Evolutionary conservation across 805 yeast genomes (phyloP).

Genomic region (Torulaspora delbrueckii): DNA sequence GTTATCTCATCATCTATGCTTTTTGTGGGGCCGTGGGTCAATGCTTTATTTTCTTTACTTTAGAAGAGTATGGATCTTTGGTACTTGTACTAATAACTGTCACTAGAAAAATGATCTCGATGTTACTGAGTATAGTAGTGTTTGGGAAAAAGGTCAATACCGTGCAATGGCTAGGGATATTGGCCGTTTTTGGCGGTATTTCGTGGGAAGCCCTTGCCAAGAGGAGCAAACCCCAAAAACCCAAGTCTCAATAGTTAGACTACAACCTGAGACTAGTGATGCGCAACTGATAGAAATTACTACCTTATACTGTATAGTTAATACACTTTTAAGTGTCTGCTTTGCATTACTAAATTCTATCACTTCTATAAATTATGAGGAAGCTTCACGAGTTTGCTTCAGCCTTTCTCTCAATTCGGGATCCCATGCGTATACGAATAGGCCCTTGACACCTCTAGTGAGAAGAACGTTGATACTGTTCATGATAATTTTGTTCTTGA

Average conservation of each 20-base stretch:
- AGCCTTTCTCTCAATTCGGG: constrained; percentile 37
- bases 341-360: neutral
- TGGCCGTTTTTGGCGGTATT: constrained; percentile 79
- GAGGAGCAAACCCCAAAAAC: constrained; percentile 6
- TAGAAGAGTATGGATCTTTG: constrained; percentile 80
- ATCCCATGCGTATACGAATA: constrained; percentile 43
- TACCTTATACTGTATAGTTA: neutral
- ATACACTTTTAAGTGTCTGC: neutral
- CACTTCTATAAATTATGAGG: neutral
- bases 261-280: neutral
- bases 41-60: constrained; percentile 80
- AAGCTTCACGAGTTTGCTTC: constrained; percentile 10
- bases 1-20: constrained; percentile 63
- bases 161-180: constrained; percentile 75
- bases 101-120: constrained; percentile 92
- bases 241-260: neutral
- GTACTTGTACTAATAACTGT: constrained; percentile 89
- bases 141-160: constrained; percentile 69
- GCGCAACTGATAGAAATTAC: neutral
- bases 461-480: constrained; percentile 44
- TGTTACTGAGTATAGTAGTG: constrained; percentile 80
- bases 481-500: constrained; percentile 40
- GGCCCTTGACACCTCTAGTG: constrained; percentile 43
- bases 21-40: constrained; percentile 88
- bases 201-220: constrained; percentile 68